A percentile compares a stretch with the other conserved stretches of the same genome.
Evolutionary conservation across 1,284 basidiomycete genomes (phyloP).

Genomic region (Irpex sp.): DNA sequence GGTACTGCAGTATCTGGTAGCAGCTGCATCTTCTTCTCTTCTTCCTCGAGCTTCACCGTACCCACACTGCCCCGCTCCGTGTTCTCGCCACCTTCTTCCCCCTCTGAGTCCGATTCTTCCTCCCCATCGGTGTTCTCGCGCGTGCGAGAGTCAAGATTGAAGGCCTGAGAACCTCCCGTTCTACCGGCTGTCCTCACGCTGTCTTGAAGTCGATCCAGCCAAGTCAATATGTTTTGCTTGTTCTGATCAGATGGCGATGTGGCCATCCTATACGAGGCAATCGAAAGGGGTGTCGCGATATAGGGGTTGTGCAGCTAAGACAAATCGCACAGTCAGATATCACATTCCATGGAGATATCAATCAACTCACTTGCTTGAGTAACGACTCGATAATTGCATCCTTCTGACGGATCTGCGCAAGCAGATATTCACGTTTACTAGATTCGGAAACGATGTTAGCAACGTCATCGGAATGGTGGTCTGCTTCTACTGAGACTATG

Average conservation of each 20-base stretch:
- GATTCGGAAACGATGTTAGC: slow-evolving; percentile 34
- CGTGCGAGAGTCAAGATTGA: slow-evolving; percentile 48
- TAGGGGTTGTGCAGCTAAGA: slow-evolving; percentile 81
- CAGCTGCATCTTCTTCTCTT: slow-evolving; percentile 51
- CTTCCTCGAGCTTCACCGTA: slow-evolving; percentile 30
- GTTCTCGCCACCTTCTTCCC: slow-evolving; percentile 26
- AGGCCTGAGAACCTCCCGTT: slow-evolving; percentile 42
- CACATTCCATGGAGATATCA: too few relatives aligned
- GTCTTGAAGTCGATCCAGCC: slow-evolving; percentile 63
- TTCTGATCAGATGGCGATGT: slow-evolving; percentile 77
- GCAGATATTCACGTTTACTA: slow-evolving; percentile 85
- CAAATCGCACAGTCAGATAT: not conserved
- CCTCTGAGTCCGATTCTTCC: slow-evolving; percentile 29
- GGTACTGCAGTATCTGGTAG: slow-evolving; percentile 78
- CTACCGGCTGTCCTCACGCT: slow-evolving; percentile 40
- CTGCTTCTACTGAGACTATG: slow-evolving; percentile 34
- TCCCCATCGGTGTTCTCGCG: slow-evolving; percentile 25
- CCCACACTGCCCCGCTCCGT: slow-evolving; percentile 35
- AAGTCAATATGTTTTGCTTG: slow-evolving; percentile 75
- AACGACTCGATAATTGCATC: slow-evolving; percentile 85
- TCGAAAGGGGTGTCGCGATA: slow-evolving; percentile 78
- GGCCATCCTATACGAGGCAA: slow-evolving; percentile 79
- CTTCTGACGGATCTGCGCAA: slow-evolving; percentile 86
- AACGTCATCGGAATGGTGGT: slow-evolving; percentile 18
- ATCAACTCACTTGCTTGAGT: slow-evolving; percentile 69